Conservation (phyloP, 2,329 filamentous ascomycete genomes). For the Dothideomycetes sp. region DNA sequence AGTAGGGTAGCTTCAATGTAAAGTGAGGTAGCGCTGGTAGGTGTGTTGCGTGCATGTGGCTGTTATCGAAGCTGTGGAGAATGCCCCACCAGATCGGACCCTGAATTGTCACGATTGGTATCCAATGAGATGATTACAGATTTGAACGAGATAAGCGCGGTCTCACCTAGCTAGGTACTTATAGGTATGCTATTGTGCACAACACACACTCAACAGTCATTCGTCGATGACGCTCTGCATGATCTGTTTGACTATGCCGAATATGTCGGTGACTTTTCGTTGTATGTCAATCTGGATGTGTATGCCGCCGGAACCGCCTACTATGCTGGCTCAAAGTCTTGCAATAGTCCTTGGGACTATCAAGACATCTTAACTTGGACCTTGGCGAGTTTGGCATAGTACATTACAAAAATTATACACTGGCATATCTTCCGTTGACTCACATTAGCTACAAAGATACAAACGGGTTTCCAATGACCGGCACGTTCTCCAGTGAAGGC, state of each 20-base stretch:
- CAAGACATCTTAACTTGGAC: background rate
- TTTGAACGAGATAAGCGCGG: too few species aligned
- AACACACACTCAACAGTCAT: too few species aligned
- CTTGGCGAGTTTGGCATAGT: background rate
- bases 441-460: background rate
- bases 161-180: too few species aligned
- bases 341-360: background rate
- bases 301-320: background rate
- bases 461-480: background rate
- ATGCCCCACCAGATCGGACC: too few species aligned
- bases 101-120: too few species aligned
- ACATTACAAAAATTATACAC: background rate
- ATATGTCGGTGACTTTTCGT: background rate
- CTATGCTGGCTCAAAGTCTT: background rate
- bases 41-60: too few species aligned
- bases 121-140: too few species aligned
- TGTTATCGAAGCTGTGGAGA: too few species aligned
- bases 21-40: too few species aligned
- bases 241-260: background rate
- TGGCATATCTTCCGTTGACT: too few species aligned
- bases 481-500: background rate
- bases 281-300: background rate
- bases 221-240: background rate
- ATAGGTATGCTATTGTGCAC: too few species aligned
- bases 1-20: too few species aligned